phyloP scores from a whole-genome alignment of 257 asterid species.

The Galeopsis tetrahit region DNA sequence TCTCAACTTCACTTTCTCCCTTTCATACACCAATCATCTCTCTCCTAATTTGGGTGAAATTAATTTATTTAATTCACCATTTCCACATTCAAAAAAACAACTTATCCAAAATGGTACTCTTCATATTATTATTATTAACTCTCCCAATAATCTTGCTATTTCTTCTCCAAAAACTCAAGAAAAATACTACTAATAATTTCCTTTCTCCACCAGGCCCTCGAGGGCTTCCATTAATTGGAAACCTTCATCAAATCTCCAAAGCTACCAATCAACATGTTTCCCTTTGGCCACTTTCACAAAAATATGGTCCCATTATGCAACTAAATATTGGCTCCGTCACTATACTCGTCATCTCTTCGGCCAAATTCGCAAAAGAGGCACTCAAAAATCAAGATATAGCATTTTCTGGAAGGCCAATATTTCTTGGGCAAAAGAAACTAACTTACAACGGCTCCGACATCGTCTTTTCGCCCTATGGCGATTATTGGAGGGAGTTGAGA shows the following conservation, averaged over 20 bases:
- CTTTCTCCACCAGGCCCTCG: constrained; percentile 35
- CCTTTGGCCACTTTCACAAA: constrained; percentile 20
- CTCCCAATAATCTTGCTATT: no score
- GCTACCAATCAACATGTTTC: neutral
- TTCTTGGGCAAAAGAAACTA: constrained; percentile 17
- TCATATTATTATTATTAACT: no score
- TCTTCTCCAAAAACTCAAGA: no score
- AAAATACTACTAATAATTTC: no score
- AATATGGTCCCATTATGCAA: constrained; percentile 28
- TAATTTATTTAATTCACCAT: no score
- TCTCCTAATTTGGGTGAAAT: no score
- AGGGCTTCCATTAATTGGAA: constrained; percentile 33
- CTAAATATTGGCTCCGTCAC: constrained; percentile 27
- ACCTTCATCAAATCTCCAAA: constrained; percentile 28
- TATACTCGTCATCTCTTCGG: constrained; percentile 24
- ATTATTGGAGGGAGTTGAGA: constrained; percentile 29
- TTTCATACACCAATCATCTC: no score
- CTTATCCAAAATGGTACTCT: no score
- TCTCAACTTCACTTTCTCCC: no score
- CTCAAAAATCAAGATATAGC: constrained; percentile 31
- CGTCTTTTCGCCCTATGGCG: constrained; percentile 20
- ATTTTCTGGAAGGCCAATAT: constrained; percentile 28
- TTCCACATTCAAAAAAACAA: no score
- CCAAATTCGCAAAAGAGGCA: constrained; percentile 21
- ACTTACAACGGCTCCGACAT: constrained; percentile 26